Base-by-base conservation (phyloP, 345 rosid genomes). In the Ceriops tagal region DNA sequence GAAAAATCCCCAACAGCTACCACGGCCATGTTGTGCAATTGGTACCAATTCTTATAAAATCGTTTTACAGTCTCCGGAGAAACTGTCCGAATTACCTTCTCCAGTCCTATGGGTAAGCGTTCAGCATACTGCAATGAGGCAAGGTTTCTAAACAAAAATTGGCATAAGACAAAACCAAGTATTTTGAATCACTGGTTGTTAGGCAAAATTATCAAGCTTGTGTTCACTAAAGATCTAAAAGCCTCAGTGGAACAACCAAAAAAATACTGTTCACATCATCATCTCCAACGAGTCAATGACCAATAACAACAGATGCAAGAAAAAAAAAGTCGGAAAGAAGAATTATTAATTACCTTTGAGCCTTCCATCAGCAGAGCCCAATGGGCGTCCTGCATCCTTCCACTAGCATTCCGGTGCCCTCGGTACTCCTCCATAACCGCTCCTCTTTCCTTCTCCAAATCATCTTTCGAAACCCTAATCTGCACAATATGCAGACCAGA, bases 1-100 rank as follows among this genome's bases (percentile, higher is more conserved):
- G 89, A 74, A 77, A 93, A 93, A 75, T 93, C 98, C 68, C 98
- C 98, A 82, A 93, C 93, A 53, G 96, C 98, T 74, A 93, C 79
- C 56, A 93, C 86, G 65, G 97, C 96, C 97, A 93, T 93, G 70
- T 93, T 83, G 64, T 84, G 81, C 68, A 91, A 71, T 75, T 82
- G 85, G 75, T 93, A 93, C 98, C 98, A 93, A 77, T 89, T 89
- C 65, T 63, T 75, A 74, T 93, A 93, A 73, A 93, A 93, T 52
- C 77, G 80, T 81, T 88, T 89, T 61, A 84, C 92, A 27, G 89
- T 83, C 66, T 89, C 84, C 67, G 89, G 73, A 82, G 97, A 82
- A 82, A 85, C 97, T 15, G 84, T 84, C 56, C 89, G 85, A 69
- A 93, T 93, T 67, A 93, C 96, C 67, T 85, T 89, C 85, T 93